These are phyloP conservation scores for Aaosphaeria arxii DNA, from an alignment of 2,329 filamentous ascomycete genomes.

Conservation along the genomic window DNA sequence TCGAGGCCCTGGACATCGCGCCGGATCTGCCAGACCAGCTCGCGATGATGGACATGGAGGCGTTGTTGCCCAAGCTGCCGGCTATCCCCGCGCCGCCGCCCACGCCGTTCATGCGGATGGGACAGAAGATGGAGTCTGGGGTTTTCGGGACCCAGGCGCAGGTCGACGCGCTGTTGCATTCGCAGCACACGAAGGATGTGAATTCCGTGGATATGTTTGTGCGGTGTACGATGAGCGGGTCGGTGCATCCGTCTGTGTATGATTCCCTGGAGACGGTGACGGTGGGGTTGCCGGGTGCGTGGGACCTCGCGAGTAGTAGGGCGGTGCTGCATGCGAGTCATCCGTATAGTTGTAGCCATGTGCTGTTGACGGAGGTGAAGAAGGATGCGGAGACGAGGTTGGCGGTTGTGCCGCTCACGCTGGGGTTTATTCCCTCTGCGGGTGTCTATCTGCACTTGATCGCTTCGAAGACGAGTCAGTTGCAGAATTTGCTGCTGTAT, in stretches of 20 bases:
- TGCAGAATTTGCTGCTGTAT: constrained; percentile 85
- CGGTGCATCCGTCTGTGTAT: constrained; percentile 76
- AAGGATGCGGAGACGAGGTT: constrained; percentile 33
- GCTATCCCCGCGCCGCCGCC: constrained; percentile 34
- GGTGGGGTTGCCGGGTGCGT: constrained; percentile 51
- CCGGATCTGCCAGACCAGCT: constrained; percentile 39
- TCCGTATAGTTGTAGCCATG: constrained; percentile 71
- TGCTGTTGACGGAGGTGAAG: constrained; percentile 57
- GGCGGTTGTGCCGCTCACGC: constrained; percentile 64
- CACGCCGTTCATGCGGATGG: constrained; percentile 27
- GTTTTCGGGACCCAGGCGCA: constrained; percentile 38
- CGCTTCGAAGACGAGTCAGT: constrained; percentile 79
- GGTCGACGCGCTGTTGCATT: constrained; percentile 39
- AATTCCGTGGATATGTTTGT: constrained; percentile 78
- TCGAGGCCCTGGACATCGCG: constrained; percentile 29
- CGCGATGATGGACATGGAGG: constrained; percentile 41
- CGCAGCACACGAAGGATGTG: constrained; percentile 58
- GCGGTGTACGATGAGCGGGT: constrained; percentile 68
- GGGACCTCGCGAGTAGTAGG: constrained; percentile 45
- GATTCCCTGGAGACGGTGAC: constrained; percentile 78
- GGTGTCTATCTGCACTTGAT: constrained; percentile 80
- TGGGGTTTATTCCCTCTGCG: constrained; percentile 76
- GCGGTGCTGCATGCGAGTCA: constrained; percentile 67
- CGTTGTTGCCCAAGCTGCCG: constrained; percentile 36
- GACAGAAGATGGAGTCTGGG: constrained; percentile 27